Percentiles rank a stretch among this genome's conserved stretches.
phyloP scores from a whole-genome alignment of 352 stramenopile species.

The Pythium myriotylum region DNA sequence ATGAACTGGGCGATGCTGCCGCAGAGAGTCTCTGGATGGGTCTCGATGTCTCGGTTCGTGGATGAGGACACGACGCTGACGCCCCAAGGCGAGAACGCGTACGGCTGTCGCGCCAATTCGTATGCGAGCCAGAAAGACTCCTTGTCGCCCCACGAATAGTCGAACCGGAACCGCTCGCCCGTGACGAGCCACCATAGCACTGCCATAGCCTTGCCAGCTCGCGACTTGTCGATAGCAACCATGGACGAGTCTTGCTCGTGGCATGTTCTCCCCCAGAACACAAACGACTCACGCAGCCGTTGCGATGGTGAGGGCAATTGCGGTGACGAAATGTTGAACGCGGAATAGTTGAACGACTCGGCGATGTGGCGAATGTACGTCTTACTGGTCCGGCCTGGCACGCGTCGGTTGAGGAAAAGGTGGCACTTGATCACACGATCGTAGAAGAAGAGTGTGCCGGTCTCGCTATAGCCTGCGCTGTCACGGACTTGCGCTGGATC shows the following conservation, averaged over 20 bases:
- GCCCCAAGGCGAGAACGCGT: constrained; percentile 72
- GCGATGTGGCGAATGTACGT: constrained; percentile 31
- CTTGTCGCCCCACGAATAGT: constrained; percentile 51
- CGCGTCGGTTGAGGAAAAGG: constrained; percentile 23
- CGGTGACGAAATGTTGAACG: constrained; percentile 30
- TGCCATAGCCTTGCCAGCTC: constrained; percentile 35
- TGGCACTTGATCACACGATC: constrained; percentile 51
- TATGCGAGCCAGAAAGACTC: constrained; percentile 73
- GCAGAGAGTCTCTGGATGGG: constrained; percentile 61
- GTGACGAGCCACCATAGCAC: constrained; percentile 59
- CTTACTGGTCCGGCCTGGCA: constrained; percentile 2
- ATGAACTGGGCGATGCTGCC: constrained; percentile 70
- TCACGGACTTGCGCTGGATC: constrained; percentile 43
- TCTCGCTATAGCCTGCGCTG: constrained; percentile 42
- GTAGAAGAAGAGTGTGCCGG: constrained; percentile 68
- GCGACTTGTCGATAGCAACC: constrained; percentile 50
- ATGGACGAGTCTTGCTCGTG: constrained; percentile 66
- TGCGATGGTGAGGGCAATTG: constrained; percentile 16
- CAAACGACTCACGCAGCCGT: constrained; percentile 30
- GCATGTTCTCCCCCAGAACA: constrained; percentile 37
- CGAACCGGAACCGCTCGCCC: constrained; percentile 39
- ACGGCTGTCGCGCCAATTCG: constrained; percentile 52
- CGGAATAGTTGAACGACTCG: constrained; percentile 46
- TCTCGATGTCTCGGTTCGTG: constrained; percentile 51
- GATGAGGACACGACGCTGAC: constrained; percentile 49